Conservation (phyloP, 495 filamentous ascomycete species). For the Acidomyces sp. region DNA sequence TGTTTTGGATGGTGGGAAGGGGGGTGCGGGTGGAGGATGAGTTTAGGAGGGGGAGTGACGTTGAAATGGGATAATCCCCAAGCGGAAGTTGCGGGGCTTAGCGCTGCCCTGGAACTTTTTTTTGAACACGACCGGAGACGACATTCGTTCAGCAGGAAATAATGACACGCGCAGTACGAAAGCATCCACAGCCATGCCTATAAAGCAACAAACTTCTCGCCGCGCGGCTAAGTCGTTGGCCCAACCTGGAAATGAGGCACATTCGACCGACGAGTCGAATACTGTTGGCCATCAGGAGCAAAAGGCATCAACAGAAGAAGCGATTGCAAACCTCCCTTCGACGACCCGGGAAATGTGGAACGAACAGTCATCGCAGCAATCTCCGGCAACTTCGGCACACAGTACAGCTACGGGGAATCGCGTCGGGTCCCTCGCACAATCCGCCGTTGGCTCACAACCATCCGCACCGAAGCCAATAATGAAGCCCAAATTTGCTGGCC, state of each 20-base stretch:
- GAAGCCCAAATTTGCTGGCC: conserved; percentile 11
- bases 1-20: too few species aligned
- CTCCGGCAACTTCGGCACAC: background rate
- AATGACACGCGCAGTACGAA: background rate
- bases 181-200: conserved; percentile 3
- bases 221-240: background rate
- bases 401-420: background rate
- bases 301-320: background rate
- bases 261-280: background rate
- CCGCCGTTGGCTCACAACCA: background rate
- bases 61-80: too few species aligned
- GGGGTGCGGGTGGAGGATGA: too few species aligned
- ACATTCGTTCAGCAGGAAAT: too few species aligned
- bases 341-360: too few species aligned
- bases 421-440: background rate
- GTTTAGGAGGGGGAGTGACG: too few species aligned
- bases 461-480: background rate
- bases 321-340: background rate
- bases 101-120: too few species aligned
- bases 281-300: background rate
- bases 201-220: background rate
- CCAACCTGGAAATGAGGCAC: background rate
- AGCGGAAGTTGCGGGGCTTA: too few species aligned
- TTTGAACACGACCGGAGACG: too few species aligned
- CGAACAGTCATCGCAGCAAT: too few species aligned